Conservation (phyloP, 1,139 yeast species). For the Yamadazyma spencermartinsiae region DNA sequence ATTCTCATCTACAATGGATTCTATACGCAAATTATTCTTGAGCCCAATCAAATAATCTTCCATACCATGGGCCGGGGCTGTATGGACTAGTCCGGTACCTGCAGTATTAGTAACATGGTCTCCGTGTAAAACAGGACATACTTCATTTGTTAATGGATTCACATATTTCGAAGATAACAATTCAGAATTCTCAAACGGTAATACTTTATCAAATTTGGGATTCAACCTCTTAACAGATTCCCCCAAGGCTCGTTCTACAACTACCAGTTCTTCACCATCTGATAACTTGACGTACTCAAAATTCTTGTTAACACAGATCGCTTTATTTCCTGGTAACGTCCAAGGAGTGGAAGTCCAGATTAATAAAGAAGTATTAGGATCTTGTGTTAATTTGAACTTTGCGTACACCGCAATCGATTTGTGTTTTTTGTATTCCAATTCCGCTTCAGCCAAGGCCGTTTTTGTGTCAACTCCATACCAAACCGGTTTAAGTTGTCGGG, state of each 20-base stretch:
- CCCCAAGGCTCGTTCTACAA: slow-evolving; percentile 52
- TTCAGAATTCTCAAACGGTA: slow-evolving; percentile 40
- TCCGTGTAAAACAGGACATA: slow-evolving; percentile 70
- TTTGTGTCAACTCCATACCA: slow-evolving; percentile 96
- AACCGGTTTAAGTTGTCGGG: slow-evolving; percentile 89
- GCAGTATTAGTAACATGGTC: slow-evolving; percentile 76
- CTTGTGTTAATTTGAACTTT: slow-evolving; percentile 40
- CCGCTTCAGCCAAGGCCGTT: slow-evolving; percentile 96
- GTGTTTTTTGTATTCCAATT: slow-evolving; percentile 83
- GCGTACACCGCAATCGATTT: slow-evolving; percentile 70
- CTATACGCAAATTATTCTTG: slow-evolving; percentile 54
- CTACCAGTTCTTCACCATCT: slow-evolving; percentile 38
- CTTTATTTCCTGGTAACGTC: slow-evolving; percentile 89
- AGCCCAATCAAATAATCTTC: slow-evolving; percentile 84
- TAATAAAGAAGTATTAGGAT: slow-evolving; percentile 27
- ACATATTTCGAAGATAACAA: slow-evolving; percentile 48
- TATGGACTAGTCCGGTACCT: slow-evolving; percentile 96
- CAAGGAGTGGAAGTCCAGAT: slow-evolving; percentile 99
- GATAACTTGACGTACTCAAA: slow-evolving; percentile 58
- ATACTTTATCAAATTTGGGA: slow-evolving; percentile 32
- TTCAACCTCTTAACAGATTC: slow-evolving; percentile 28
- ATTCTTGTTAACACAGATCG: slow-evolving; percentile 68
- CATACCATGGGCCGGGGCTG: slow-evolving; percentile 97
- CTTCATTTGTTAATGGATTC: slow-evolving; percentile 53
- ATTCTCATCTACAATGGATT: slow-evolving; percentile 74